Base-by-base conservation (phyloP, 352 stramenopile species). In the Discostella stelligera region DNA sequence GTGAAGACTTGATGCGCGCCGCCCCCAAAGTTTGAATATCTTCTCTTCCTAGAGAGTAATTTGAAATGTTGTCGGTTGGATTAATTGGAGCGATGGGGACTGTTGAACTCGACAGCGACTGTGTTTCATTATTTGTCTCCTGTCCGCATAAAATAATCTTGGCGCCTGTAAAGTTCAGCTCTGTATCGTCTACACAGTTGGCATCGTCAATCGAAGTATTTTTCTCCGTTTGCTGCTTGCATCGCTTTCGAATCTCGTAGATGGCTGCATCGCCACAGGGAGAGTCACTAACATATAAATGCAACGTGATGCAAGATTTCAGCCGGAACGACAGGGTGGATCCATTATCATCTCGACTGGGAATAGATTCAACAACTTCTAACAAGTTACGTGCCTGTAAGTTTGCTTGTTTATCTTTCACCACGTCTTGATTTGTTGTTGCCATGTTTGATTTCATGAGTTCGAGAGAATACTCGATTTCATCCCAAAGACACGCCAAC, bases 191-290 rank as follows among this genome's bases (percentile, higher is more conserved):
- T 27, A 55, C 32, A 32, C 7, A 3, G 14, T 23, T 37, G 14
- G 14, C 59, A 3, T 60, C 41, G 23, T 3, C 30, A 49, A 44
- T 56, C 53, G 48, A 4, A 18, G 60, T n/a, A 53, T 65, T 65
- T 39, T 58, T 72, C 27, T 62, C 21, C 16, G 23, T 2, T 66
- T 55, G 39, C n/a, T 39, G 56, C 46, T 23, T 23, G 13, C 46
- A 77, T 64, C 48, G 65, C 25, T 77, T 74, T 32, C 67, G 75
- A 10, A 85, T 68, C 39, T 90, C 64, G 79, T 98, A 98, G 69
- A 98, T 97, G n/a, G 94, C 91, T 6, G 93, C 93, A 82, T 98
- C 95, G 46, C 95, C 95, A 81, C 95, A 98, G 6, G 95, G 95
- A 11, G 94, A 91, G 84, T 97, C 95, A 59, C 89, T 97, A 60